Evolutionary conservation across 768 basidiomycete genomes (phyloP), one percentile per base, ranked within the genome.

Genomic region (Tulasnella sp.): DNA sequence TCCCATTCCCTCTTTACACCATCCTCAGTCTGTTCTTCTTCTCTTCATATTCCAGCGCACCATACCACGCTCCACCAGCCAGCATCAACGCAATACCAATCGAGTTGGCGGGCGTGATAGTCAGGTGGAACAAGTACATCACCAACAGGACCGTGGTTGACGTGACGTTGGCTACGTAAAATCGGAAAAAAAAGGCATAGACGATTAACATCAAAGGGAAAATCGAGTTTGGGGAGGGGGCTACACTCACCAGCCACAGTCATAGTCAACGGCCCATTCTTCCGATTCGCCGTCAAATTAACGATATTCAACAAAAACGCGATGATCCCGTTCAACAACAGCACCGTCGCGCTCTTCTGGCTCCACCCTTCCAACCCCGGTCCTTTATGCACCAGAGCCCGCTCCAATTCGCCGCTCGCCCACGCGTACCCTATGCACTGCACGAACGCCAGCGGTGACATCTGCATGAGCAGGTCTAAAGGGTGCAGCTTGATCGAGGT

Each of bases 291-390:
- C 52, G 93, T 93, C 81, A 99, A 97, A 82, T 92, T 93, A 76
- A 97, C 93, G 2, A 98, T 89, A 80, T 99, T 99, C 72, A 99
- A 85, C 17, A 90, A 91, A 81, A 97, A 98, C 3, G 97, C 97
- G 80, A 99, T 89, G 17, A 86, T 81, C 0, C 96, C 97, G 79
- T 99, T 99, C 42, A 91, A 80, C 5, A 89, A 78, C 67, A 99
- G 83, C 7, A 90, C 88, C 1, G 86, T 67, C 31, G 34, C 42
- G 31, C 64, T 75, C 40, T 58, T n/a, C 42, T 34, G 29, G 19
- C 42, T 72, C 71, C 71, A 72, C 1, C 71, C 71, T 17, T 39
- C 37, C 31, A 12, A 81, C 82, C 82, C 85, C 78, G 42, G 82
- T 82, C 85, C 85, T 85, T 79, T 87, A 80, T 85, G 89, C 69